phyloP scores from a whole-genome alignment of 345 rosid species.

The Hevea brasiliensis region DNA sequence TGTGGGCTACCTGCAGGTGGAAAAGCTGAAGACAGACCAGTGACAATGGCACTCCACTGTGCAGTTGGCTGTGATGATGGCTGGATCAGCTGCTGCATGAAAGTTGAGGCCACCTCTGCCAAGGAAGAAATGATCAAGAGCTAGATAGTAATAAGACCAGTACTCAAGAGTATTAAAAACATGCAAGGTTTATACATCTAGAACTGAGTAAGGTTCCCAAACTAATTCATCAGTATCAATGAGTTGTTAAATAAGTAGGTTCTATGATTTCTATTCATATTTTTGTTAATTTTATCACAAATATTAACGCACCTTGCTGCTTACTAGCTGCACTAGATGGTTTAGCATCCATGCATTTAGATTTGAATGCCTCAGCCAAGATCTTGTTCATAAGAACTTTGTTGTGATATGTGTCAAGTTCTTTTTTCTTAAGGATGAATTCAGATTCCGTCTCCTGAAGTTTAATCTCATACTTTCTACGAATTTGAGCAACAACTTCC shows the following conservation, averaged over 20 bases:
- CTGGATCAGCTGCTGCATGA: constrained; percentile 37
- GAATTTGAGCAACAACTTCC: constrained; percentile 46
- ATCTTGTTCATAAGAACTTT: constrained; percentile 51
- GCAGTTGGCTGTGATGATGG: constrained; percentile 30
- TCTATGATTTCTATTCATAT: background rate
- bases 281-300: background rate
- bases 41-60: constrained; percentile 23
- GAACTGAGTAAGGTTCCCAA: background rate
- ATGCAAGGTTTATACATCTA: too few relatives aligned
- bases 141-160: background rate
- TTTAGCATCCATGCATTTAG: constrained; percentile 44
- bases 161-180: too few relatives aligned
- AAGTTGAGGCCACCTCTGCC: constrained; percentile 41
- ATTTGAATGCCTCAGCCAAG: constrained; percentile 56
- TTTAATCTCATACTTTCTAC: constrained; percentile 41
- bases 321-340: constrained; percentile 19
- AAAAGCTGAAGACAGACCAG: constrained; percentile 27
- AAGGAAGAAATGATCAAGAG: background rate
- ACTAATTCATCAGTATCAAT: background rate
- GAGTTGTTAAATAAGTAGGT: background rate
- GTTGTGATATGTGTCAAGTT: constrained; percentile 37
- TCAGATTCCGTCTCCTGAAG: constrained; percentile 42
- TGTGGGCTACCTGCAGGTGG: constrained; percentile 10
- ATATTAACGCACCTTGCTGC: constrained; percentile 49
- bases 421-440: constrained; percentile 32